Evolutionary conservation across 805 yeast species (phyloP).

Genomic region (Candida sphagnicola): DNA sequence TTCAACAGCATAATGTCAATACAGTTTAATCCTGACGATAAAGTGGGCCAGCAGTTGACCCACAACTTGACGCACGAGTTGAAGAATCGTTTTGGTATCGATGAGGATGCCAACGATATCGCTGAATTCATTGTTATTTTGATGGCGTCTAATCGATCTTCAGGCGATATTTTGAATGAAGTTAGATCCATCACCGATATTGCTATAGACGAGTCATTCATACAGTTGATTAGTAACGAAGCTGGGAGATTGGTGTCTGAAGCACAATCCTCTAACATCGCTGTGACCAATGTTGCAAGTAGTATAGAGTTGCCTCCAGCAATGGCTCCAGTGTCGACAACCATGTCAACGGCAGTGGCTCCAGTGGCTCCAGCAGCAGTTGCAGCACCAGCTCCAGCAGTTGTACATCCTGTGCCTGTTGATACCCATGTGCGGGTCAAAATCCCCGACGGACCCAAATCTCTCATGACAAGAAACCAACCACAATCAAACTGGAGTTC

Average conservation of each 20-base stretch:
- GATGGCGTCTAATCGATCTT: constrained; percentile 63
- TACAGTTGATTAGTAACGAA: constrained; percentile 32
- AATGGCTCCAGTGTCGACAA: no score
- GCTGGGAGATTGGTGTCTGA: constrained; percentile 8
- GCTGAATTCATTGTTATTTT: constrained; percentile 73
- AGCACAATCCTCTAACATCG: no score
- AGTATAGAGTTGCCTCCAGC: no score
- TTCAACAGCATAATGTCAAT: constrained; percentile 8
- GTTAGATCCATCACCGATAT: constrained; percentile 58
- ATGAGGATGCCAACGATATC: constrained; percentile 48
- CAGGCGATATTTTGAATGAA: constrained; percentile 58
- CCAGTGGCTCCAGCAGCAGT: not conserved
- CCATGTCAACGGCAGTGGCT: no score
- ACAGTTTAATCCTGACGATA: constrained; percentile 38
- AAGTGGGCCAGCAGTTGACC: constrained; percentile 33
- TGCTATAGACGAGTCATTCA: constrained; percentile 54
- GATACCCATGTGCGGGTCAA: no score
- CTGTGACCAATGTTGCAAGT: no score
- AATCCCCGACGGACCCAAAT: constrained; percentile 4
- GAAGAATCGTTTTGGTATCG: constrained; percentile 24
- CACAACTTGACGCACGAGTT: constrained; percentile 33
- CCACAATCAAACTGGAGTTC: constrained; percentile 1
- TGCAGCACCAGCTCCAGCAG: constrained; percentile 4
- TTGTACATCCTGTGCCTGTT: not conserved
- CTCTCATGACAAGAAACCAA: constrained; percentile 2